Evolutionary conservation across 176 grass and related monocot species (phyloP).

Genomic region (Lolium rigidum): DNA sequence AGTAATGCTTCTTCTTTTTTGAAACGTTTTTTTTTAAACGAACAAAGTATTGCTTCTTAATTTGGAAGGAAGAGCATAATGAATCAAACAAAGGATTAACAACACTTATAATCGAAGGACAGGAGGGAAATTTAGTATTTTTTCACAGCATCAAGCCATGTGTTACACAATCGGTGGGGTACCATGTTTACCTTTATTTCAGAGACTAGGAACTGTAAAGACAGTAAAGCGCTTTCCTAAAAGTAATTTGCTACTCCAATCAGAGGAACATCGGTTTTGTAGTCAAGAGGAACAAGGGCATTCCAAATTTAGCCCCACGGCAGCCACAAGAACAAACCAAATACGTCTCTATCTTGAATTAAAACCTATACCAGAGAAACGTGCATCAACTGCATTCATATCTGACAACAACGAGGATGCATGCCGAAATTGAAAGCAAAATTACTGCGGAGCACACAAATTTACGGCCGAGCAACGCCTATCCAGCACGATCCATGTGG

Average conservation of each 20-base stretch:
- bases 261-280: background rate
- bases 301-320: conserved; percentile 5
- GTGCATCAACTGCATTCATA: background rate
- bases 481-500: background rate
- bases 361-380: background rate
- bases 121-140: background rate
- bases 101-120: background rate
- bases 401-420: background rate
- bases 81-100: background rate
- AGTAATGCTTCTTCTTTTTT: background rate
- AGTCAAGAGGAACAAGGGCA: background rate
- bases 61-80: conserved; percentile 16
- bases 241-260: background rate
- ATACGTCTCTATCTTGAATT: background rate
- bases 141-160: background rate
- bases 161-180: background rate
- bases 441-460: background rate
- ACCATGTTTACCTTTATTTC: background rate
- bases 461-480: background rate
- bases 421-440: background rate
- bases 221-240: background rate
- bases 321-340: background rate
- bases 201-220: background rate
- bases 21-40: too few species aligned
- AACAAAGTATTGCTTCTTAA: background rate